Base-by-base conservation (phyloP, 371 early-diverging fungal species). In the Apophysomyces elegans region DNA sequence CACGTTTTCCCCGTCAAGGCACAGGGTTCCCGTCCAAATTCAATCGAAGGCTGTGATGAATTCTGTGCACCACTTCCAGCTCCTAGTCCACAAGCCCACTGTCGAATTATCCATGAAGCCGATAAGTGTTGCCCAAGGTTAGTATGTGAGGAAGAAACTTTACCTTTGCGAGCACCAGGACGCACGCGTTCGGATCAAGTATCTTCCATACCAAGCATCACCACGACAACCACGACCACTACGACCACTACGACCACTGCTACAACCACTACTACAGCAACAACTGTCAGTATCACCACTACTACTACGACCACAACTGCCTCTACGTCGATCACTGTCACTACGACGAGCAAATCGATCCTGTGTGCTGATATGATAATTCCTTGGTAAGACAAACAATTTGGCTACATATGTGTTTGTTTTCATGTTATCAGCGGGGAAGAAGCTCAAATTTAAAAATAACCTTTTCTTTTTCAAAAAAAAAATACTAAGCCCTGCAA, bases 131-230 rank as follows among this genome's bases (percentile, higher is more conserved):
- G 54, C 21, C 54, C 54, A 2, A 18, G 21, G 7, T 21, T 50
- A 4, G 21, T 21, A 11, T 50, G 54, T 21, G 54, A 50, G 21
- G 54, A 5, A 50, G 11, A n/a, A 37, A 32, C 32, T 1, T 26
- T 2, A 26, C 2, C 32, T 26, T 26, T 26, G 32, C 32, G 32
- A 74, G 79, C 77, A 80, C 72, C 96, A 96, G 73, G 68, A 91
- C 57, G 90, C 96, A 3, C n/a, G 26, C 37, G 5, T 57, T 18
- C 16, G 9, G 14, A 26, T 26, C 32, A 18, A 26, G 57, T 26
- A 57, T 14, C 56, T 9, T 16, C 26, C 39, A 39, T 7, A 7
- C 5, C 59, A 5, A 11, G 18, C 39, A 59, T 37, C 59, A n/a
- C 16, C 13, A 47, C 54, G 54, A 26, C 9, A 50, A 7, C 54